Percentiles rank a stretch among this genome's conserved stretches.
phyloP scores from a whole-genome alignment of 2,329 filamentous ascomycete species.

The Immersiporthe knoxdaviesiana region DNA sequence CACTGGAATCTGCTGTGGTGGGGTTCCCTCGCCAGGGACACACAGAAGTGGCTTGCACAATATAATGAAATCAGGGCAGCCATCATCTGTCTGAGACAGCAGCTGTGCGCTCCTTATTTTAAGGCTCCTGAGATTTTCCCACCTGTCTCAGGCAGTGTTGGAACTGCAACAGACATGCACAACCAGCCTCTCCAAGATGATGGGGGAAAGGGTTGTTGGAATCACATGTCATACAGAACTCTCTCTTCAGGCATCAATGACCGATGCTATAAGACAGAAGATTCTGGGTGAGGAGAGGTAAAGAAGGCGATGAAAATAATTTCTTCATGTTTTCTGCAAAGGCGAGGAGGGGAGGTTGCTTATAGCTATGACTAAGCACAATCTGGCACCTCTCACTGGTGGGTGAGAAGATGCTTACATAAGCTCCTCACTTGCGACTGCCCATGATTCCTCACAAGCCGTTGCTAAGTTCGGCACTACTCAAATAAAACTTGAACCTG shows the following conservation, averaged over 20 bases:
- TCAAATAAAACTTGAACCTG: background rate
- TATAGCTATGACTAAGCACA: background rate
- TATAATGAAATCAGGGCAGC: slow-evolving; percentile 1
- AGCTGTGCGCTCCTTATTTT: background rate
- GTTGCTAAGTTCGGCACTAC: background rate
- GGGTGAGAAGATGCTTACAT: background rate
- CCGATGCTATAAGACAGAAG: background rate
- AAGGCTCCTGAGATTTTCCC: background rate
- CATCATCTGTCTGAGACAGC: slow-evolving; percentile 20
- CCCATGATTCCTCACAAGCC: background rate
- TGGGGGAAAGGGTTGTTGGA: background rate
- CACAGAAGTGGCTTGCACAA: background rate
- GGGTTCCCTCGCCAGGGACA: background rate
- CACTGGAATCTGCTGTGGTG: background rate
- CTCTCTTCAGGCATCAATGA: background rate
- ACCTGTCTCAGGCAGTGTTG: background rate
- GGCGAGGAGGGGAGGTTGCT: background rate
- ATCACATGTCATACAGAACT: background rate
- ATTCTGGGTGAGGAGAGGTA: background rate
- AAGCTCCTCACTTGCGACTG: background rate
- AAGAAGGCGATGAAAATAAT: no score
- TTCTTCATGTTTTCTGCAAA: background rate
- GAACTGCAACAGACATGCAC: background rate
- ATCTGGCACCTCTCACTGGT: background rate
- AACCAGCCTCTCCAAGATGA: slow-evolving; percentile 6